These are phyloP conservation scores for Naumovozyma dairenensis DNA, from an alignment of 805 yeast genomes.

Conservation along the genomic window DNA sequence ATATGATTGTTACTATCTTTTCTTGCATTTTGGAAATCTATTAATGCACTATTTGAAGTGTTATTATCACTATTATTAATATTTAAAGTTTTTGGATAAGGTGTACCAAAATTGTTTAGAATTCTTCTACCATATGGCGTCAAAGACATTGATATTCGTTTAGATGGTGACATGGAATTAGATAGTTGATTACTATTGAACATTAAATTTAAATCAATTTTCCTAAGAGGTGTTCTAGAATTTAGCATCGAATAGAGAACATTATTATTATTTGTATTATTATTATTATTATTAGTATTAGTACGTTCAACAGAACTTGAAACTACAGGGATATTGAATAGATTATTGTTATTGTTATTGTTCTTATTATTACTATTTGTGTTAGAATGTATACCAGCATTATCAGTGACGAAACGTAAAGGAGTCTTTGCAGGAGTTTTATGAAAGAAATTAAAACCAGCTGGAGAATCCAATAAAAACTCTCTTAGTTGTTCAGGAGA, in stretches of 20 bases:
- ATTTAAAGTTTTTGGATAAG: conserved; percentile 12
- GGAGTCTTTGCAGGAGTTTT: conserved; percentile 30
- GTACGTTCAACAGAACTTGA: background rate
- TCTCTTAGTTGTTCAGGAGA: conserved; percentile 30
- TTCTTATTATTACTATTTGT: conserved; percentile 4
- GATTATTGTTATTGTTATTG: background rate
- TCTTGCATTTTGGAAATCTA: conserved; percentile 27
- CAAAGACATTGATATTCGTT: conserved; percentile 20
- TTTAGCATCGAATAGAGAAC: background rate
- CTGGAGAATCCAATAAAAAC: conserved; percentile 27
- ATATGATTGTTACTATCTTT: conserved; percentile 11
- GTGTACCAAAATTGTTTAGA: conserved; percentile 26
- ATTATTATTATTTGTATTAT: conserved; percentile 1
- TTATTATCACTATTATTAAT: conserved; percentile 6
- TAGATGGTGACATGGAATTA: conserved; percentile 24
- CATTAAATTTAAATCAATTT: conserved; percentile 27
- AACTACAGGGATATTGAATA: background rate
- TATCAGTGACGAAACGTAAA: conserved; percentile 21
- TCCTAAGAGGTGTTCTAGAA: conserved; percentile 23
- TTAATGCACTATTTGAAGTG: conserved; percentile 26
- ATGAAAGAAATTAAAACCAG: conserved; percentile 24
- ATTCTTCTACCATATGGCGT: conserved; percentile 28
- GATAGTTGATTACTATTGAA: conserved; percentile 18
- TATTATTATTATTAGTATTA: conserved; percentile 3
- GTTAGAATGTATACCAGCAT: conserved; percentile 3